These are phyloP conservation scores for Bacterosira constricta DNA, from an alignment of 108 stramenopile genomes.

Conservation along the genomic window DNA sequence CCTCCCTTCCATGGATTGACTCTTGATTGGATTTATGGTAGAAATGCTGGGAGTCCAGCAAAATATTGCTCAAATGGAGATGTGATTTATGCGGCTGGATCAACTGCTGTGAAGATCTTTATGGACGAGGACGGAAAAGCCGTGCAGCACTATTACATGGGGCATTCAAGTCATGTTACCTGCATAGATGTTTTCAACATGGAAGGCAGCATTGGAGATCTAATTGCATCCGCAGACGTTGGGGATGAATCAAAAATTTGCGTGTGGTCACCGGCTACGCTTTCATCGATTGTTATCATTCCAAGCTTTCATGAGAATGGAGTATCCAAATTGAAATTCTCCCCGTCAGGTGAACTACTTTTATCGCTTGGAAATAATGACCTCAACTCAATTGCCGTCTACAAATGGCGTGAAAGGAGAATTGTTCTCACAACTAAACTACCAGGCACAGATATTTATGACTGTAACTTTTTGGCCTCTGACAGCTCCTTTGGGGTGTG, in stretches of 20 bases:
- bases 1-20: conserved; percentile 25
- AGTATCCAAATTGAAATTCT: conserved; percentile 22
- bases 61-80: conserved; percentile 18
- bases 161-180: conserved; percentile 33
- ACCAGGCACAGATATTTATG: conserved; percentile 20
- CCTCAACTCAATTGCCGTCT: conserved; percentile 11
- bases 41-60: conserved; percentile 17
- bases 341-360: conserved; percentile 28
- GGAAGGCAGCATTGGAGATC: conserved; percentile 16
- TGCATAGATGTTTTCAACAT: conserved; percentile 26
- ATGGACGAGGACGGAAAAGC: not conserved
- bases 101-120: conserved; percentile 25
- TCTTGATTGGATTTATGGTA: conserved; percentile 30
- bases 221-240: conserved; percentile 30
- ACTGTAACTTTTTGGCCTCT: conserved; percentile 19
- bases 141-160: conserved; percentile 22
- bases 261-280: conserved; percentile 21
- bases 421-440: conserved; percentile 18
- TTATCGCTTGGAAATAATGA: conserved; percentile 22
- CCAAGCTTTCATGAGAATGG: conserved; percentile 10
- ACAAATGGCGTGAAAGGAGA: conserved; percentile 26
- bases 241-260: conserved; percentile 29
- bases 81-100: conserved; percentile 37
- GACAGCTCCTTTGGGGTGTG: conserved; percentile 45
- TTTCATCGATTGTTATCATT: conserved; percentile 4